Base-by-base conservation (phyloP, 2,329 filamentous ascomycete species). In the Trichoderma lentiforme region DNA sequence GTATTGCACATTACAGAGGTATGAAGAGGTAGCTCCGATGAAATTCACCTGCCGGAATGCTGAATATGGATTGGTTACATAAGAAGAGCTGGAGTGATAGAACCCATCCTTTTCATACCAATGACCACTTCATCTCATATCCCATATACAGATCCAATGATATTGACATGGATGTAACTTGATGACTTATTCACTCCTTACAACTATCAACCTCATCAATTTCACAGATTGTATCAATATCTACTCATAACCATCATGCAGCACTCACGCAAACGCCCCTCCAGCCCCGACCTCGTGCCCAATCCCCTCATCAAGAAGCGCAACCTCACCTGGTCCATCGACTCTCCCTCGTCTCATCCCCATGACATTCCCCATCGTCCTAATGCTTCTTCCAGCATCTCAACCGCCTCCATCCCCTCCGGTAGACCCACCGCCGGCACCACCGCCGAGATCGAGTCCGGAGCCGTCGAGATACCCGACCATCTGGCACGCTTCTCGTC, bases 251-350 rank as follows among this genome's bases (percentile, higher is more conserved):
- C 26, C 15, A 36, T 69, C 43, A 70, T 65, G 67, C 66, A 61
- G 21, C 56, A 61, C 11, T 69, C 57, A 6, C 39, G 32, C 53
- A 83, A 83, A 70, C 78, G 80, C 24, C 76, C 75, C 24, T 71
- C 72, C 30, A 81, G 79, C 69, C 79, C 80, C 2, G 79, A 79
- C 26, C 75, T 86, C 65, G 82, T 85, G 9, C 73, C 81, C 3
- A 86, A 86, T 65, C 84, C 84, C 0, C 83, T 85, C 72, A 81
- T 85, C 73, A 86, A 86, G 76, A 84, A 82, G 73, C 78, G 79
- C 26, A 86, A 86, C 72, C 78, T 85, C 6, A 74, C 81, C 75
- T 86, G 84, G 84, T 81, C 78, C 6, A 74, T 85, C 12, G 58
- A 72, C 32, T 58, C 66, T 39, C 65, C 66, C 26, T 36, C 51